Percentiles rank a stretch among this genome's conserved stretches.
These are phyloP conservation scores for Clarireedia homoeocarpa DNA, from an alignment of 2,329 filamentous ascomycete genomes.

Conservation along the genomic window DNA sequence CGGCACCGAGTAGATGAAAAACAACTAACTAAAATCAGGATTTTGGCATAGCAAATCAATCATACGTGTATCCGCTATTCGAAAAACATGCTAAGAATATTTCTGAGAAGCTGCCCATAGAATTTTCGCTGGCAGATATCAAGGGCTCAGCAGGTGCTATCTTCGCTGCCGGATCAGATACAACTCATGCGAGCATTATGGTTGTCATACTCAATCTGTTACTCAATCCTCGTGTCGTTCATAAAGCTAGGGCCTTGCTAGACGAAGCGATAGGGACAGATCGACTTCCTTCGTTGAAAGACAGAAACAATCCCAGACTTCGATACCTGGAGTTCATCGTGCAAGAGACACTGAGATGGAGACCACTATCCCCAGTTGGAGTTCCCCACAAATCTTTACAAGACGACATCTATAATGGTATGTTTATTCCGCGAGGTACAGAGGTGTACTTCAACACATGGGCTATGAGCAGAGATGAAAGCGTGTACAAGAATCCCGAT, in stretches of 20 bases:
- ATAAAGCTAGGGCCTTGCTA: slow-evolving; percentile 39
- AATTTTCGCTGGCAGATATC: slow-evolving; percentile 26
- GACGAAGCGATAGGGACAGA: slow-evolving; percentile 36
- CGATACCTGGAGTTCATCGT: slow-evolving; percentile 39
- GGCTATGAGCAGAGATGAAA: slow-evolving; percentile 45
- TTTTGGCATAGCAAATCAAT: background rate
- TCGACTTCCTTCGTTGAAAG: slow-evolving; percentile 18
- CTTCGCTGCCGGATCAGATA: slow-evolving; percentile 34
- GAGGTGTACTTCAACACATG: slow-evolving; percentile 43
- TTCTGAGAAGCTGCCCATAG: slow-evolving; percentile 2
- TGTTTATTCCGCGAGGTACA: slow-evolving; percentile 50
- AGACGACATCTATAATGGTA: slow-evolving; percentile 49
- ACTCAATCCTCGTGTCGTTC: slow-evolving; percentile 35
- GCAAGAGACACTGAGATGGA: slow-evolving; percentile 39
- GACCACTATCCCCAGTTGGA: slow-evolving; percentile 39
- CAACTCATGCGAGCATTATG: slow-evolving; percentile 35
- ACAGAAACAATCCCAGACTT: slow-evolving; percentile 32
- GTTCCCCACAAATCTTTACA: slow-evolving; percentile 47
- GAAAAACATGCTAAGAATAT: background rate
- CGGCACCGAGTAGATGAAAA: no score
- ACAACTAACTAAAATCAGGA: slow-evolving; percentile 8
- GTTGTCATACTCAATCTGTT: slow-evolving; percentile 34
- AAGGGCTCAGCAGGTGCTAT: slow-evolving; percentile 41
- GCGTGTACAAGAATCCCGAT: slow-evolving; percentile 35
- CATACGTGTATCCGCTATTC: slow-evolving; percentile 8